phyloP scores from a whole-genome alignment of 495 filamentous ascomycete genomes.

The Trichoderma orchidacearum region DNA sequence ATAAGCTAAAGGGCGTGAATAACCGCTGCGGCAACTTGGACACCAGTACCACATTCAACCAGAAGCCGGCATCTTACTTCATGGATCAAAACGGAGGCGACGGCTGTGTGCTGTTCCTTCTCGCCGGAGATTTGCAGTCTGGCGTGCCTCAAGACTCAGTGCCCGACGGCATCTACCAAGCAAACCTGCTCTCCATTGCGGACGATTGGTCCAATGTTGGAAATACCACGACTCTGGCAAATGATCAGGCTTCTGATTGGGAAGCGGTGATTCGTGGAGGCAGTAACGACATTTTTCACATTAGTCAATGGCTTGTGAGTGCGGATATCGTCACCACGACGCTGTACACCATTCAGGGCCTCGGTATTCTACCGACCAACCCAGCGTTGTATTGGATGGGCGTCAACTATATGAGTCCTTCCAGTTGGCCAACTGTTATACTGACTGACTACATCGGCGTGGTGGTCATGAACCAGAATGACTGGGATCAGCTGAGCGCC shows the following conservation, averaged over 20 bases:
- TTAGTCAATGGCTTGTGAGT: constrained; percentile 11
- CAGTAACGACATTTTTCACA: constrained; percentile 5
- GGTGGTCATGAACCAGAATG: constrained; percentile 4
- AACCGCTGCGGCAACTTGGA: constrained; percentile 11
- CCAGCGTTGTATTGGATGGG: constrained; percentile 12
- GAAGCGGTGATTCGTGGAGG: constrained; percentile 4
- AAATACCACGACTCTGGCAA: constrained; percentile 6
- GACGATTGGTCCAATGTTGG: constrained; percentile 11
- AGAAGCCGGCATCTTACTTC: constrained; percentile 8
- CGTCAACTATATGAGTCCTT: constrained; percentile 11
- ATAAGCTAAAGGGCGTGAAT: constrained; percentile 8
- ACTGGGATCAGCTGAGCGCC: constrained; percentile 12
- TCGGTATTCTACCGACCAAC: constrained; percentile 11
- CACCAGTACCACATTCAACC: constrained; percentile 8
- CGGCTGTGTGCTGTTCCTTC: constrained; percentile 10
- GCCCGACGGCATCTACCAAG: constrained; percentile 10
- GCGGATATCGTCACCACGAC: constrained; percentile 9
- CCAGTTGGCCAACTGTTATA: constrained; percentile 12
- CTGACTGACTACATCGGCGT: constrained; percentile 13
- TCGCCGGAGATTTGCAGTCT: constrained; percentile 6
- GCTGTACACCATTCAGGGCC: constrained; percentile 5
- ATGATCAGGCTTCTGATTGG: constrained; percentile 7
- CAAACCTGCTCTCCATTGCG: background rate
- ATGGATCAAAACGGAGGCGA: constrained; percentile 11
- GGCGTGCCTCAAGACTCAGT: constrained; percentile 4